These are phyloP conservation scores for Penicillium soppii DNA, from an alignment of 495 filamentous ascomycete genomes.

Conservation along the genomic window DNA sequence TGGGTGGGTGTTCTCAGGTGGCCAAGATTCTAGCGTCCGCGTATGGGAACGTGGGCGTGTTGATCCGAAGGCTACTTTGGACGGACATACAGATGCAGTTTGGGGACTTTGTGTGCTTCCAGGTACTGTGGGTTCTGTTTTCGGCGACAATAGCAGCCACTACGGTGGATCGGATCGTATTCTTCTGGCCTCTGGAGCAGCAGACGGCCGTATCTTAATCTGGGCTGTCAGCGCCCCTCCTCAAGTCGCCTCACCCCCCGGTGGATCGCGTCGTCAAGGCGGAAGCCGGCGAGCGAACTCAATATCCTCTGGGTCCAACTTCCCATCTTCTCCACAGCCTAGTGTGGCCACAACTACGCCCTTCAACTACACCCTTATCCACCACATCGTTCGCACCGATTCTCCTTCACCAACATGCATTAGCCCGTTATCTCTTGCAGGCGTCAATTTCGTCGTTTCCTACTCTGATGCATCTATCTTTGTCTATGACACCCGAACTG, in stretches of 20 bases:
- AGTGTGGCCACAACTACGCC: slow-evolving; percentile 69
- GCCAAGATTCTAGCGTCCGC: slow-evolving; percentile 86
- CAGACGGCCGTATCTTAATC: slow-evolving; percentile 87
- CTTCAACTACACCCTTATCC: slow-evolving; percentile 71
- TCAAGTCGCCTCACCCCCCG: slow-evolving; percentile 74
- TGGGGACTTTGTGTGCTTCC: slow-evolving; percentile 95
- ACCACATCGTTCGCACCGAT: slow-evolving; percentile 72
- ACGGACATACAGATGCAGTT: slow-evolving; percentile 92
- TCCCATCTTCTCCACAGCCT: slow-evolving; percentile 87
- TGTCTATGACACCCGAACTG: slow-evolving; percentile 86
- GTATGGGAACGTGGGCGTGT: slow-evolving; percentile 94
- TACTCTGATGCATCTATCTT: slow-evolving; percentile 87
- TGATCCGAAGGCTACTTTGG: slow-evolving; percentile 91
- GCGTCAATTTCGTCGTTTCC: slow-evolving; percentile 90
- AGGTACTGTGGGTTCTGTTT: slow-evolving; percentile 73
- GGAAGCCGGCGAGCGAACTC: slow-evolving; percentile 85
- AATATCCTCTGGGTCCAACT: slow-evolving; percentile 85
- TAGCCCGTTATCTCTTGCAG: slow-evolving; percentile 77
- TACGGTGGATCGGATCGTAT: slow-evolving; percentile 81
- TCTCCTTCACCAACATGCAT: slow-evolving; percentile 88
- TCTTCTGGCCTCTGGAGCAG: slow-evolving; percentile 84
- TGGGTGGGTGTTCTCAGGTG: slow-evolving; percentile 97
- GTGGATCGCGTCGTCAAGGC: slow-evolving; percentile 63
- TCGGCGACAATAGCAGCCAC: slow-evolving; percentile 64
- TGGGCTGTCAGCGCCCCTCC: slow-evolving; percentile 96